These are phyloP conservation scores for Cornus florida DNA, from an alignment of 148 eudicot genomes.

Conservation along the genomic window DNA sequence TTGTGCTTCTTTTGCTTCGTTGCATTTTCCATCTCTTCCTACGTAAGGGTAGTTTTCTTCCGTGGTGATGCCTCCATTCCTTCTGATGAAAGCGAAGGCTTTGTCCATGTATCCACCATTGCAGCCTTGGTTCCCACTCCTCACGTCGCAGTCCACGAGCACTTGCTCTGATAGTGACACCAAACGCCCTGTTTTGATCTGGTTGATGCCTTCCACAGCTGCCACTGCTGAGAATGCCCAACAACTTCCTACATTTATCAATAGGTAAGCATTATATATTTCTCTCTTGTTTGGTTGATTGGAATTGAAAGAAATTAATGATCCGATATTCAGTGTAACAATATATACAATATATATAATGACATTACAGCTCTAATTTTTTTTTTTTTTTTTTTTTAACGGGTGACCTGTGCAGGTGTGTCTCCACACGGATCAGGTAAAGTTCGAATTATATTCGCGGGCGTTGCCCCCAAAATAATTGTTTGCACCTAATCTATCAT, in stretches of 20 bases:
- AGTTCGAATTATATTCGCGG: too few species aligned
- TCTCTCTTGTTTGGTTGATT: too few species aligned
- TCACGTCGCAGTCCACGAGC: slow-evolving; percentile 50
- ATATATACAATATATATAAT: too few species aligned
- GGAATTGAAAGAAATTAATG: too few species aligned
- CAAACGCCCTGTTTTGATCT: slow-evolving; percentile 29
- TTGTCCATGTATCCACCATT: slow-evolving; percentile 51
- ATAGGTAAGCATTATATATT: too few species aligned
- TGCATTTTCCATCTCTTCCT: slow-evolving; percentile 36
- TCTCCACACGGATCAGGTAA: too few species aligned
- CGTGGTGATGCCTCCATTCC: slow-evolving; percentile 36
- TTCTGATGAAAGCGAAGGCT: slow-evolving; percentile 40
- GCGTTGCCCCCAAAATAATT: too few species aligned
- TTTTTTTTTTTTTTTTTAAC: too few species aligned
- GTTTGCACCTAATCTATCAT: too few species aligned
- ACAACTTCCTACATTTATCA: slow-evolving; percentile 28
- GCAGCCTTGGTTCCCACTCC: slow-evolving; percentile 38
- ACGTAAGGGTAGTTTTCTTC: slow-evolving; percentile 46
- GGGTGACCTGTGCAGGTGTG: too few species aligned
- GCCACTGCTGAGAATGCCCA: slow-evolving; percentile 44
- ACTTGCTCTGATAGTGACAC: slow-evolving; percentile 35
- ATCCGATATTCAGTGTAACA: too few species aligned
- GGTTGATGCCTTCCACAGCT: slow-evolving; percentile 34
- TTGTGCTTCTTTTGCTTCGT: slow-evolving; percentile 9
- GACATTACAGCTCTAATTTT: too few species aligned